Base-by-base conservation (phyloP, 2,329 filamentous ascomycete species). In the Aspergillus japonicus region DNA sequence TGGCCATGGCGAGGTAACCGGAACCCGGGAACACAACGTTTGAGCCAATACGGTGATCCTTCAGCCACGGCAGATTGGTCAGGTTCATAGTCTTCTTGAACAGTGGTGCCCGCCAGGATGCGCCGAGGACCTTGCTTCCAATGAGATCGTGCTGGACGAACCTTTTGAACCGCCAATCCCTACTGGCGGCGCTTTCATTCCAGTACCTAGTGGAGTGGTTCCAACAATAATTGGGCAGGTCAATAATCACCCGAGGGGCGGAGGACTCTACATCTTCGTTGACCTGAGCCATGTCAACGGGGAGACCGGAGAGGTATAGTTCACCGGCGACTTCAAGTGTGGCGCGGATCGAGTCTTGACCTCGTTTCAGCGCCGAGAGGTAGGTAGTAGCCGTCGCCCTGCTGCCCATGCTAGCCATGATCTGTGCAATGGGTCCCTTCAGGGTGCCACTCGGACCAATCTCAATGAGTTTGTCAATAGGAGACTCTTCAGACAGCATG, bases 1-100 rank as follows among this genome's bases (percentile, higher is more conserved):
- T 57, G 0, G 63, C 64, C 56, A 62, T 68, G 14, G 56, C 57
- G 14, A 63, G 50, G 21, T 62, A 65, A 8, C 62, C 66, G 2
- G 64, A 60, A 2, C 42, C 58, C 0, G 69, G 69, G 48, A 63
- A 69, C 2, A 66, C 44, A 3, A 47, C 10, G 8, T 54, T 47
- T 2, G n/a, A 4, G 4, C 51, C 51, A 23, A 66, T 42, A 11
- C 74, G 68, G 55, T 83, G 80, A 54, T 83, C 78, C 1, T 68
- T 66, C 1, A 83, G 60, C 82, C 82, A 84, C 1, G 66, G 61
- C 16, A 61, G 16, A 4, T 68, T 51, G 5, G 14, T 29, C 12
- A 53, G 14, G 2, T 48, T 29, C 14, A 54, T 39, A n/a, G 49
- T 21, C 47, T 49, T 51, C 11, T 33, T 39, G 49, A 54, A 62